Base-by-base conservation (phyloP, 106 monocot genomes). In the Dactylorhiza incarnata region DNA sequence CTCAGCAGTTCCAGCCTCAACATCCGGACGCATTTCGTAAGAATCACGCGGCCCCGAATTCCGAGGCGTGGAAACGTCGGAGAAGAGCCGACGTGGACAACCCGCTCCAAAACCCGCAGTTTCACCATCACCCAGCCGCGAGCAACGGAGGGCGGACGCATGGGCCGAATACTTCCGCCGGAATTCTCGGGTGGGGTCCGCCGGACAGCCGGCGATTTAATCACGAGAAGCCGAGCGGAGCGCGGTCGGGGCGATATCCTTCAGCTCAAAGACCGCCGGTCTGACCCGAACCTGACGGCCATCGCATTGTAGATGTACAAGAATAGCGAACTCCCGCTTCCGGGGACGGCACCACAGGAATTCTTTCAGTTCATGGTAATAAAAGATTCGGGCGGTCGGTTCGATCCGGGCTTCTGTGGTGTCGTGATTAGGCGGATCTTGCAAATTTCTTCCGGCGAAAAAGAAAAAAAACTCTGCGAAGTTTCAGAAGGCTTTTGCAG, bases 31-130 rank as follows among this genome's bases (percentile, higher is more conserved):
- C 76, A 37, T 83, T 81, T 56, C 72, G 80, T 44, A 84, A 77
- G 52, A 85, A 81, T 72, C 86, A 90, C 23, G 55, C 45, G 12
- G 50, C 85, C 47, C 84, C 84, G 68, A 87, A 84, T 23, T 87
- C 89, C 3, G 99, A 89, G 77, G 87, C 88, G n/a, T 99, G 99
- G 99, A 99, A 99, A 72, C 94, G 94, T 5, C 80, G 99, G 22
- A 81, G 89, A 80, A 94, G 94, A 86, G 44, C 80, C 14, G 86
- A 82, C 50, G 15, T 46, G 11, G 82, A 90, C 78, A 59, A 66
- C 69, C 82, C 78, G 17, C 48, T 74, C 23, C 54, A 29, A 20
- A 49, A 13, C 7, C 87, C 82, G 26, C 52, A 77, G 19, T 73
- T 56, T 48, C 84, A 77, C 76, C 86, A 80, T 24, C 86, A 74